These are phyloP conservation scores for Xanthoceras sorbifolium DNA, from an alignment of 345 rosid species.

Conservation along the genomic window DNA sequence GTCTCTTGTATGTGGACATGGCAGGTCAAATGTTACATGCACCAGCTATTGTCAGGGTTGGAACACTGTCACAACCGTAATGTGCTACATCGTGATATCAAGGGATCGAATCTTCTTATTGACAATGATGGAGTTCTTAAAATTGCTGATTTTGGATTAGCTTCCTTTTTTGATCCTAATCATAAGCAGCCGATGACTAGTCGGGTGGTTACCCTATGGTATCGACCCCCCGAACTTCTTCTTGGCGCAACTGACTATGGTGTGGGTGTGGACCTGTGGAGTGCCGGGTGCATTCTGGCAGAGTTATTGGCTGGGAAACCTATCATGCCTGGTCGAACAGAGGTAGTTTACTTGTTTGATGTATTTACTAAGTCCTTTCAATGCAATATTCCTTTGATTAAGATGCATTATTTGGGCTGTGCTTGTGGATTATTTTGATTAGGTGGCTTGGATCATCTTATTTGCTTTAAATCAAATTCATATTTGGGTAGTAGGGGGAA, in stretches of 20 bases:
- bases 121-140: conserved; percentile 70
- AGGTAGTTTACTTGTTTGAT: conserved; percentile 39
- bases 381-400: conserved; percentile 6
- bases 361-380: conserved; percentile 7
- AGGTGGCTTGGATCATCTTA: not conserved
- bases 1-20: conserved; percentile 11
- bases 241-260: conserved; percentile 87
- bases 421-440: not conserved
- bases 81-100: conserved; percentile 80
- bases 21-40: conserved; percentile 78
- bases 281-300: conserved; percentile 84
- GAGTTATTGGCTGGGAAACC: conserved; percentile 81
- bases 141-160: conserved; percentile 88
- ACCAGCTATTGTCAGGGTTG: conserved; percentile 69
- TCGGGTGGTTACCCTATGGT: conserved; percentile 84
- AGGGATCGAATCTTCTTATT: conserved; percentile 84
- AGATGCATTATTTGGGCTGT: not conserved
- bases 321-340: conserved; percentile 85
- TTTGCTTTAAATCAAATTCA: not conserved
- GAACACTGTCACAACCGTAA: conserved; percentile 73
- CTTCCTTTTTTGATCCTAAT: conserved; percentile 77
- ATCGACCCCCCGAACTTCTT: conserved; percentile 88
- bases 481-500: not conserved
- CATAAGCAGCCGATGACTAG: conserved; percentile 86
- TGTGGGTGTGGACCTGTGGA: conserved; percentile 80